Conservation (phyloP, 179 eudicot genomes). For the Kewa caespitosa region DNA sequence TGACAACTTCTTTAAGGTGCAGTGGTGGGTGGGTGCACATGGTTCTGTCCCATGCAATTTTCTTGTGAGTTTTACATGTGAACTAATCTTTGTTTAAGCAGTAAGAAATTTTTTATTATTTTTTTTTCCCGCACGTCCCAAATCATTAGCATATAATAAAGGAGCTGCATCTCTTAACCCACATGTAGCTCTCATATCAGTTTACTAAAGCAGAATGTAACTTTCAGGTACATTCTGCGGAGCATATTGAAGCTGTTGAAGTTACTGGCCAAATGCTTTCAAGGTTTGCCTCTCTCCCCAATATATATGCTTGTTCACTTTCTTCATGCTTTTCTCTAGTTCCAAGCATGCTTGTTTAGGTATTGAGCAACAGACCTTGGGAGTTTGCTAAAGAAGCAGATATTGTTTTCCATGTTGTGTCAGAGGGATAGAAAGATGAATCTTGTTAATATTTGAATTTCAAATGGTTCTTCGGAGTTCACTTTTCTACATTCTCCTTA, state of each 20-base stretch:
- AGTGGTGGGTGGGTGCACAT: background rate
- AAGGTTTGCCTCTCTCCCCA: conserved; percentile 45
- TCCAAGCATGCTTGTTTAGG: background rate
- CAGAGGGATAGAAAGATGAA: too few species aligned
- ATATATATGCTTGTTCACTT: background rate
- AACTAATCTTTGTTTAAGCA: background rate
- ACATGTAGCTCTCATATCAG: background rate
- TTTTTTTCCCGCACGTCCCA: background rate
- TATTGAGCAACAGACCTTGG: too few species aligned
- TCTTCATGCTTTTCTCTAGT: background rate
- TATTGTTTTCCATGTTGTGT: too few species aligned
- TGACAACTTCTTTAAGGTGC: too few species aligned
- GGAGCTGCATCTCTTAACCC: background rate
- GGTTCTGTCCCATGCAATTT: background rate
- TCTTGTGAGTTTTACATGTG: background rate
- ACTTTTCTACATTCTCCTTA: too few species aligned
- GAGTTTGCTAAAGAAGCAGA: too few species aligned
- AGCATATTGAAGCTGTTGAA: conserved; percentile 78
- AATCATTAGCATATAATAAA: background rate
- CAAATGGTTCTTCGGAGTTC: too few species aligned
- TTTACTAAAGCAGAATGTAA: conserved; percentile 16
- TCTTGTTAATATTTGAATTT: too few species aligned
- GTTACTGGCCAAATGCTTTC: conserved; percentile 58
- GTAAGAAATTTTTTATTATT: background rate
- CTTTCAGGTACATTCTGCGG: conserved; percentile 76